Conservation (phyloP, 2,329 filamentous ascomycete genomes). For the Penicillium italicum region DNA sequence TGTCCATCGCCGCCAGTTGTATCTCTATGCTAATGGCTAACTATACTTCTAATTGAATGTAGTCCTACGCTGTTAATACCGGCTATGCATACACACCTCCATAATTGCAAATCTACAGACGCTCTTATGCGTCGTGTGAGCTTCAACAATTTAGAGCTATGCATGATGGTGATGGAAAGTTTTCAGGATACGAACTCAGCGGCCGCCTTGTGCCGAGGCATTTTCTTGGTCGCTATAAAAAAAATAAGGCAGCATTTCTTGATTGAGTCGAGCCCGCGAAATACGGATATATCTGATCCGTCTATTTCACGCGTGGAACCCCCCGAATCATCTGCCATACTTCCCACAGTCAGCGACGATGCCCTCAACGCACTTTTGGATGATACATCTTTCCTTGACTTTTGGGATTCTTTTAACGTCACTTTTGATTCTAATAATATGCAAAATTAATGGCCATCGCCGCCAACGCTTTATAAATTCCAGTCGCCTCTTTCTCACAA, state of each 20-base stretch:
- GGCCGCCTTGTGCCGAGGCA: constrained; percentile 23
- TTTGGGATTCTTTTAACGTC: constrained; percentile 18
- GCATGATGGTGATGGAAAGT: constrained; percentile 33
- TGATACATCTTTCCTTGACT: constrained; percentile 23
- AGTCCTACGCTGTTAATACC: constrained; percentile 30
- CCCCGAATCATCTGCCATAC: not conserved
- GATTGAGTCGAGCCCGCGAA: not conserved
- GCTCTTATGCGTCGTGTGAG: constrained; percentile 25
- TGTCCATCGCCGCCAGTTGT: not conserved
- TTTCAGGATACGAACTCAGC: constrained; percentile 29
- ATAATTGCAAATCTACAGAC: constrained; percentile 26
- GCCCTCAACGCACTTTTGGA: constrained; percentile 22
- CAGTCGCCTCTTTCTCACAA: not conserved
- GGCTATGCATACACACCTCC: constrained; percentile 33
- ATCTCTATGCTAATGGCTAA: not conserved
- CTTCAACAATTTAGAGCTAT: constrained; percentile 31
- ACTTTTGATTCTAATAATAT: not conserved
- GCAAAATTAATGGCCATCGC: not conserved
- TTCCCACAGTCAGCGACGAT: not conserved
- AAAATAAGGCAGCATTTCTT: constrained; percentile 2
- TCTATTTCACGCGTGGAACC: not conserved
- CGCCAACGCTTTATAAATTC: not conserved
- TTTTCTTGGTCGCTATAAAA: constrained; percentile 27
- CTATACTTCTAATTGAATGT: not conserved
- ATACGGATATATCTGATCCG: not conserved